Conservation (phyloP, 371 early-diverging fungal genomes). For the Mucor circinelloides region DNA sequence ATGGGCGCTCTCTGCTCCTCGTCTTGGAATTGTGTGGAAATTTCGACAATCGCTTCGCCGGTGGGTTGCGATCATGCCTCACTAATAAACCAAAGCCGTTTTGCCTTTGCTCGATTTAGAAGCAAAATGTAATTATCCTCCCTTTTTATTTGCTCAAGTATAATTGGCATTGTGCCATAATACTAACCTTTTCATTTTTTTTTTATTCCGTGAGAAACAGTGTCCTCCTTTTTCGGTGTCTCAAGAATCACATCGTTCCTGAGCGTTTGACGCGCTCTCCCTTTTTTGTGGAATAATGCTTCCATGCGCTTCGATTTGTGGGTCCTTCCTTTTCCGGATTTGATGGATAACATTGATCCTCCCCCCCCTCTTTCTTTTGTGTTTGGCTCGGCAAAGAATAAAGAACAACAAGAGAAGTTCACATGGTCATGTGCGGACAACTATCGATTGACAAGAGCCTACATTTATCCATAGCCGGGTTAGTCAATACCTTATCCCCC, state of each 20-base stretch:
- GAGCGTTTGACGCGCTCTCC: background rate
- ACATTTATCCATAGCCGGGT: background rate
- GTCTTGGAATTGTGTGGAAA: background rate
- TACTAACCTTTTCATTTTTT: background rate
- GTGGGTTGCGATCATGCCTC: background rate
- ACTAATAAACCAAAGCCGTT: background rate
- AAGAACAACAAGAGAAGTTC: background rate
- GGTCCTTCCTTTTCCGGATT: background rate
- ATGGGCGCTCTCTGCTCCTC: background rate
- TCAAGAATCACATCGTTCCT: background rate
- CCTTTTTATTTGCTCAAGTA: too few relatives aligned
- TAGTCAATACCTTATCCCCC: constrained; percentile 9
- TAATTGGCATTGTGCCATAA: background rate
- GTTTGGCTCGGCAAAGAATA: background rate
- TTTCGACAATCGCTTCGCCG: background rate
- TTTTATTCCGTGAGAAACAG: background rate
- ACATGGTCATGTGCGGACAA: background rate
- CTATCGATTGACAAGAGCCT: background rate
- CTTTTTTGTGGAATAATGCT: background rate
- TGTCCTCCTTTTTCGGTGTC: background rate
- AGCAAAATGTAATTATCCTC: background rate
- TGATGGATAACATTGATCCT: background rate
- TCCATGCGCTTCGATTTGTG: background rate
- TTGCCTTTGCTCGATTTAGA: background rate
- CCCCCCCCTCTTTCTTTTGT: background rate